phyloP scores from a whole-genome alignment of 768 basidiomycete species.

The Russula brevipes region DNA sequence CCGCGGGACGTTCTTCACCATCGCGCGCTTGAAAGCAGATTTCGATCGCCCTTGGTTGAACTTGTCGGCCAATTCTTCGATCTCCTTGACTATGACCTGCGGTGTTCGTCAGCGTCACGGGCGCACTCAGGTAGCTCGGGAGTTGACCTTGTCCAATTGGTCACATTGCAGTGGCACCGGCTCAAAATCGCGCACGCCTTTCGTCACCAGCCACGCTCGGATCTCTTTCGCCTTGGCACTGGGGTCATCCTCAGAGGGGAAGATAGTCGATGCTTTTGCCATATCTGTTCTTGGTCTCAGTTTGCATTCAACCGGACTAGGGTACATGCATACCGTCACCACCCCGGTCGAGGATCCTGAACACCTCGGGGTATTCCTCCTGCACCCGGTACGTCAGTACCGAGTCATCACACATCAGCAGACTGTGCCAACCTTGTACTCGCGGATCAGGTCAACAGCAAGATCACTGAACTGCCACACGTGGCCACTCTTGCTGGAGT shows the following conservation, averaged over 20 bases:
- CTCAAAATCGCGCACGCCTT: constrained; percentile 87
- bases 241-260: constrained; percentile 50
- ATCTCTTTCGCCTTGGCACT: constrained; percentile 72
- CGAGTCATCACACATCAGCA: background rate
- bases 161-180: constrained; percentile 90
- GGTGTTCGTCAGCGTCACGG: constrained; percentile 1
- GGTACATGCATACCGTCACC: constrained; percentile 56
- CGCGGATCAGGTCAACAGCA: constrained; percentile 69
- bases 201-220: constrained; percentile 78
- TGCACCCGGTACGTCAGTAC: constrained; percentile 29
- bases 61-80: constrained; percentile 71
- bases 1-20: constrained; percentile 90
- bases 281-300: constrained; percentile 50
- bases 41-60: constrained; percentile 57
- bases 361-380: constrained; percentile 81
- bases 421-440: constrained; percentile 66
- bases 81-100: constrained; percentile 70
- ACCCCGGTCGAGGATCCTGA: constrained; percentile 59
- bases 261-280: constrained; percentile 55
- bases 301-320: constrained; percentile 4
- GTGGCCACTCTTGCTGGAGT: constrained; percentile 76
- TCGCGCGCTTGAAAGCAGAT: constrained; percentile 76
- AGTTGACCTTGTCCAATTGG: constrained; percentile 74
- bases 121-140: background rate
- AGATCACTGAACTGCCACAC: constrained; percentile 94